Percentiles rank a stretch among this genome's conserved stretches.
phyloP scores from a whole-genome alignment of 352 stramenopile genomes.

The Globisporangium paddicum region DNA sequence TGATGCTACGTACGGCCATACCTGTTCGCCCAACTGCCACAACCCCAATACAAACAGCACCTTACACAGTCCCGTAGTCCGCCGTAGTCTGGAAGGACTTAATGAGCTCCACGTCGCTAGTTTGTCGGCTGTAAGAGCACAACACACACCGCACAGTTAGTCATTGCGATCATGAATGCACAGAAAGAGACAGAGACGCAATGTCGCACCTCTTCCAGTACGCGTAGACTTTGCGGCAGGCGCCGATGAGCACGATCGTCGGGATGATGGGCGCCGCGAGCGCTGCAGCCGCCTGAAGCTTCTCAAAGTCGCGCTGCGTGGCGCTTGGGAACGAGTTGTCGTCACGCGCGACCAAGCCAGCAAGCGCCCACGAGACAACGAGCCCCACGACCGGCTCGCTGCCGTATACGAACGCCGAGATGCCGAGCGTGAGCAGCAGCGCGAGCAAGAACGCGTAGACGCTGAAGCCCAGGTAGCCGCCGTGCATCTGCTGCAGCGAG shows the following conservation, averaged over 20 bases:
- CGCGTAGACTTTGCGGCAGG: constrained; percentile 36
- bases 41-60: not conserved
- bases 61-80: constrained; percentile 50
- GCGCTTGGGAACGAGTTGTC: constrained; percentile 26
- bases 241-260: constrained; percentile 36
- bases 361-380: constrained; percentile 38
- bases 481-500: constrained; percentile 45
- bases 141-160: not conserved
- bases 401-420: constrained; percentile 43
- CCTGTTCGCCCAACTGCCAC: constrained; percentile 4
- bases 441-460: constrained; percentile 41
- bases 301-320: constrained; percentile 39
- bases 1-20: not conserved
- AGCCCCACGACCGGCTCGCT: constrained; percentile 44
- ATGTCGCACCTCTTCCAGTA: constrained; percentile 47
- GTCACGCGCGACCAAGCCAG: constrained; percentile 36
- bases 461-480: constrained; percentile 35
- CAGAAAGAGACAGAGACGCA: constrained; percentile 3
- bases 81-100: constrained; percentile 44
- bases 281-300: constrained; percentile 39
- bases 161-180: not conserved
- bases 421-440: constrained; percentile 35
- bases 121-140: constrained; percentile 7
- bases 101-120: constrained; percentile 35
- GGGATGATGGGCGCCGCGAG: constrained; percentile 44